phyloP scores from a whole-genome alignment of 1,284 basidiomycete species.

The Phellopilus nigrolimitatus region DNA sequence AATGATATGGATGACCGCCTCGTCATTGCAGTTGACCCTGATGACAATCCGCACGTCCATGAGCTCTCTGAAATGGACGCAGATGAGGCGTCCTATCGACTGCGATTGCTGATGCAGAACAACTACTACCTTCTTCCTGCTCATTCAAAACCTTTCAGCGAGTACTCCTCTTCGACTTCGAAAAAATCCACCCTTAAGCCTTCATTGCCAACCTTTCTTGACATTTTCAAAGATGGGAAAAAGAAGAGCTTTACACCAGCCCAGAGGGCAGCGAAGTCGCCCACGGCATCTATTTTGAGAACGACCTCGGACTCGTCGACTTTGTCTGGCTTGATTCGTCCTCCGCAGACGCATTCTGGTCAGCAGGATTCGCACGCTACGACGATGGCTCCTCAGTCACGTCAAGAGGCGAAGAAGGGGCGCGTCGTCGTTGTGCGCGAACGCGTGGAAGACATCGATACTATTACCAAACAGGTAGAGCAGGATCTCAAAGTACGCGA shows the following conservation, averaged over 20 bases:
- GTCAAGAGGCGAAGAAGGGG: conserved; percentile 28
- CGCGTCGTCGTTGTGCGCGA: conserved; percentile 78
- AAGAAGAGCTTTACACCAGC: conserved; percentile 26
- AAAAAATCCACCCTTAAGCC: conserved; percentile 41
- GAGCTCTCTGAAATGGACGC: conserved; percentile 51
- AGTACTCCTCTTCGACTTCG: conserved; percentile 36
- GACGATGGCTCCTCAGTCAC: conserved; percentile 24
- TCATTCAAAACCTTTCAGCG: conserved; percentile 70
- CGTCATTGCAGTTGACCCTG: conserved; percentile 45
- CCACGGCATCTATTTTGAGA: conserved; percentile 44
- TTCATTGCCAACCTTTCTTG: conserved; percentile 56
- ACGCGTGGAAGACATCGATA: conserved; percentile 61
- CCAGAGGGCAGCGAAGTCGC: conserved; percentile 29
- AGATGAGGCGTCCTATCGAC: conserved; percentile 77
- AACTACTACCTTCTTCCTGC: conserved; percentile 81
- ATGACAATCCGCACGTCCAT: conserved; percentile 24
- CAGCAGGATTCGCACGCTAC: conserved; percentile 39
- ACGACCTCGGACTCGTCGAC: conserved; percentile 60
- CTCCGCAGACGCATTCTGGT: conserved; percentile 32
- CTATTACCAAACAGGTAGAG: conserved; percentile 68
- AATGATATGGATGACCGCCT: conserved; percentile 39
- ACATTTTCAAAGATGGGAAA: conserved; percentile 61
- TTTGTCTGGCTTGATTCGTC: conserved; percentile 30
- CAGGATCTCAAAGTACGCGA: conserved; percentile 55
- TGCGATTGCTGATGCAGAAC: conserved; percentile 75